Evolutionary conservation across 2,329 filamentous ascomycete species (phyloP).

Genomic region (Pezicula radicicola): DNA sequence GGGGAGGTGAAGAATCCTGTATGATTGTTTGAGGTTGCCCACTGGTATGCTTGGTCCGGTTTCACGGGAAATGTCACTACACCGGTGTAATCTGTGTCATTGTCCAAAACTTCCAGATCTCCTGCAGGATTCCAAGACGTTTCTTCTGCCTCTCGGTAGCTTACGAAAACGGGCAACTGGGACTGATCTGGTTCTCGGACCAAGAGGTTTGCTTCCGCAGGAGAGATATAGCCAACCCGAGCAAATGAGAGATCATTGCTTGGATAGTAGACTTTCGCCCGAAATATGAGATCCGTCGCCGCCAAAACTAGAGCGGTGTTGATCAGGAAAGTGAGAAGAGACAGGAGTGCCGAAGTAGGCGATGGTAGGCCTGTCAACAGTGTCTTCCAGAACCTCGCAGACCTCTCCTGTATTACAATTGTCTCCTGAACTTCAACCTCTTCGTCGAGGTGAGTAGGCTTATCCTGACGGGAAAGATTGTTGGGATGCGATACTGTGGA

Average conservation of each 20-base stretch:
- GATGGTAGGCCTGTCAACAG: conserved; percentile 76
- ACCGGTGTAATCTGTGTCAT: conserved; percentile 80
- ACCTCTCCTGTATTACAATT: conserved; percentile 54
- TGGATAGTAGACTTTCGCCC: conserved; percentile 67
- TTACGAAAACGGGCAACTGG: conserved; percentile 73
- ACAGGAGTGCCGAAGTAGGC: conserved; percentile 63
- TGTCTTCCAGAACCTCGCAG: conserved; percentile 56
- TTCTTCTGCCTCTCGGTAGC: conserved; percentile 57
- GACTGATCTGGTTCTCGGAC: conserved; percentile 77
- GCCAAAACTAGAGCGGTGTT: conserved; percentile 69
- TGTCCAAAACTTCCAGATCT: conserved; percentile 60
- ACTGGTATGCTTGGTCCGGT: conserved; percentile 76
- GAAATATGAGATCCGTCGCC: conserved; percentile 74
- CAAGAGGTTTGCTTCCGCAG: conserved; percentile 74
- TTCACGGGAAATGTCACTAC: conserved; percentile 64
- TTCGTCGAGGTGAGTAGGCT: conserved; percentile 36
- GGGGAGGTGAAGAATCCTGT: conserved; percentile 78
- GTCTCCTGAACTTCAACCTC: conserved; percentile 63
- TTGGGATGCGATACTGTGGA: conserved; percentile 23
- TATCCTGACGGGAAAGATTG: conserved; percentile 22
- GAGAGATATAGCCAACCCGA: conserved; percentile 82
- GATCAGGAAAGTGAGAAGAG: conserved; percentile 64
- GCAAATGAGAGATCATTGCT: conserved; percentile 79
- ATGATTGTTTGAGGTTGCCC: conserved; percentile 82
- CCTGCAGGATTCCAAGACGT: conserved; percentile 66